These are phyloP conservation scores for Xerocomus minutiporus DNA, from an alignment of 1,284 basidiomycete species.

Conservation along the genomic window DNA sequence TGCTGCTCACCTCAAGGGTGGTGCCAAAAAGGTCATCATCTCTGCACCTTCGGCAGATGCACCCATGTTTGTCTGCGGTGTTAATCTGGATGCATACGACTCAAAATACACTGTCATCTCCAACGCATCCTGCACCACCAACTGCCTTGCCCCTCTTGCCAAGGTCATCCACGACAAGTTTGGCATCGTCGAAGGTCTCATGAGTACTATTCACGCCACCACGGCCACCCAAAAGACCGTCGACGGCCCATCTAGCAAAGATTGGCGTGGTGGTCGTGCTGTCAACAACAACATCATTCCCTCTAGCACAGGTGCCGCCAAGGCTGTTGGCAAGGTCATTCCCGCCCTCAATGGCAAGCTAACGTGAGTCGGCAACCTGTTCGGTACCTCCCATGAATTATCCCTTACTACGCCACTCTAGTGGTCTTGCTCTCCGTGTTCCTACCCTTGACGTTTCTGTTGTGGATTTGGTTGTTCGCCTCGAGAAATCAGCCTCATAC, in stretches of 20 bases:
- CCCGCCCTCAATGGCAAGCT: constrained; percentile 96
- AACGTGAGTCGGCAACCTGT: constrained; percentile 33
- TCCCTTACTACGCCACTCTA: constrained; percentile 28
- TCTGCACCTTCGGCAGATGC: constrained; percentile 98
- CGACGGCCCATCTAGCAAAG: constrained; percentile 92
- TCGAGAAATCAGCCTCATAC: constrained; percentile 84
- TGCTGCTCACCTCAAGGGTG: constrained; percentile 92
- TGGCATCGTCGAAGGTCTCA: constrained; percentile 92
- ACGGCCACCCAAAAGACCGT: constrained; percentile 99
- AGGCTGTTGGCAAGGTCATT: constrained; percentile 99
- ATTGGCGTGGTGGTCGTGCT: constrained; percentile 96
- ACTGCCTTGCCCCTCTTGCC: constrained; percentile 97
- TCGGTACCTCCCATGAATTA: neutral
- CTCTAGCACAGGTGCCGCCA: constrained; percentile 98
- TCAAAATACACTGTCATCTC: constrained; percentile 92
- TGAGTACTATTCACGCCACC: constrained; percentile 97
- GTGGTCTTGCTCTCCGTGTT: constrained; percentile 96
- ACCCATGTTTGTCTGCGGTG: constrained; percentile 95
- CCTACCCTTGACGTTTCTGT: constrained; percentile 97
- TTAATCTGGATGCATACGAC: constrained; percentile 95
- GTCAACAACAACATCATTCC: constrained; percentile 99
- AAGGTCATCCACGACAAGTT: constrained; percentile 98
- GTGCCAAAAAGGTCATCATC: constrained; percentile 99
- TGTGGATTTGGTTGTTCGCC: constrained; percentile 93
- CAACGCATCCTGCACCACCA: constrained; percentile 99